Evolutionary conservation across 2,329 filamentous ascomycete genomes (phyloP).

Genomic region (Parastagonospora nodorum): DNA sequence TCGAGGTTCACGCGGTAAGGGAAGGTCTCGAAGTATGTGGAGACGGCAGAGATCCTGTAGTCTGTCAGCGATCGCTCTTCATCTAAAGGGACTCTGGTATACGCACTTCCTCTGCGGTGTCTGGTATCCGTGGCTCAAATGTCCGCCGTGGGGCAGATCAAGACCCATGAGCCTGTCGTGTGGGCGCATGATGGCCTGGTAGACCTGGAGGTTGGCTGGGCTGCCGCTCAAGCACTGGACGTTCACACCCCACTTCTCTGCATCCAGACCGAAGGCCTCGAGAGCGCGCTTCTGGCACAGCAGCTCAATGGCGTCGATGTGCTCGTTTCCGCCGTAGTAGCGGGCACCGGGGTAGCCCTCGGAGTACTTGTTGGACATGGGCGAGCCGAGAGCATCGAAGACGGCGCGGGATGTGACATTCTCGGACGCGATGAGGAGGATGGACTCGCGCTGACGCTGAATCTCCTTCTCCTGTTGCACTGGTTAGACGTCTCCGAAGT

Average conservation of each 20-base stretch:
- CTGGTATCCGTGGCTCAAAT: constrained; percentile 97
- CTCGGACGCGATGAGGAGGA: constrained; percentile 63
- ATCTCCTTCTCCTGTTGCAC: constrained; percentile 78
- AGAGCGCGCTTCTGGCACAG: constrained; percentile 90
- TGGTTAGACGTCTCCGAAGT: constrained; percentile 12
- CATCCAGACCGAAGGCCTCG: constrained; percentile 81
- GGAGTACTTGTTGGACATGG: constrained; percentile 88
- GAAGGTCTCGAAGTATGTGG: constrained; percentile 98
- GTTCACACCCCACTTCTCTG: constrained; percentile 94
- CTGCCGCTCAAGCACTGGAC: constrained; percentile 85
- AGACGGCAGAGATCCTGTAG: constrained; percentile 86
- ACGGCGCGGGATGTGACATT: constrained; percentile 48
- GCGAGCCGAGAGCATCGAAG: constrained; percentile 57
- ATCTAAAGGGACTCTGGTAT: neutral
- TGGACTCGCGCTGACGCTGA: constrained; percentile 96
- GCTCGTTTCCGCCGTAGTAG: constrained; percentile 97
- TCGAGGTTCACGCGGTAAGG: constrained; percentile 90
- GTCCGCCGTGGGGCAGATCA: constrained; percentile 91
- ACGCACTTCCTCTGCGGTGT: constrained; percentile 86
- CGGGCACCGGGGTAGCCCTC: constrained; percentile 95
- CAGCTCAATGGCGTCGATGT: constrained; percentile 88
- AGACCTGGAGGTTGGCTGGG: constrained; percentile 96
- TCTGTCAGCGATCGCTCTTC: constrained; percentile 13
- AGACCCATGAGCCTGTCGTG: constrained; percentile 97
- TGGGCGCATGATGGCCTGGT: constrained; percentile 94